phyloP scores from a whole-genome alignment of 257 asterid species.

The Primulina huaijiensis region DNA sequence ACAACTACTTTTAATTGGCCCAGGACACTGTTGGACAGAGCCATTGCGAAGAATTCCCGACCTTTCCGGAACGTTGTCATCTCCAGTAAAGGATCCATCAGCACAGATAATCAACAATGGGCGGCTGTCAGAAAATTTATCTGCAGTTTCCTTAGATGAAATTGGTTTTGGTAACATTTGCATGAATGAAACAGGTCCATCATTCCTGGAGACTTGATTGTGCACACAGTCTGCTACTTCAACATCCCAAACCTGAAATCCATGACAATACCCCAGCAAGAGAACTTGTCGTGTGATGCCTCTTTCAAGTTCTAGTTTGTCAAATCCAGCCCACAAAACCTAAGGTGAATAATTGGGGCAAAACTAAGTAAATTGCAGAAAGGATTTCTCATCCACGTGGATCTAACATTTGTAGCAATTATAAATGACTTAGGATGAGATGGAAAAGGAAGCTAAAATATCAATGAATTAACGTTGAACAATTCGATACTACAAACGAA shows the following conservation, averaged over 20 bases:
- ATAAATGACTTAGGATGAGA: no score
- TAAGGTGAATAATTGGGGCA: slow-evolving; percentile 17
- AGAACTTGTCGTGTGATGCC: slow-evolving; percentile 41
- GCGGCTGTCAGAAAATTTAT: slow-evolving; percentile 63
- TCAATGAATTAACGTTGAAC: neutral
- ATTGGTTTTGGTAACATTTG: slow-evolving; percentile 64
- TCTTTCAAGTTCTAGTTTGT: slow-evolving; percentile 45
- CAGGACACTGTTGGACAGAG: slow-evolving; percentile 27
- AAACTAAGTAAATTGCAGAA: neutral
- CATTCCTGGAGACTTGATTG: slow-evolving; percentile 74
- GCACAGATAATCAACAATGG: slow-evolving; percentile 82
- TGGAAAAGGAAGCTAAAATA: neutral
- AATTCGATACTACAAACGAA: neutral
- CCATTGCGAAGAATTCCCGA: slow-evolving; percentile 39
- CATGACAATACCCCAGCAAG: slow-evolving; percentile 54
- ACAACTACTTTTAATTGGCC: slow-evolving; percentile 32
- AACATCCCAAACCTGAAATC: slow-evolving; percentile 96
- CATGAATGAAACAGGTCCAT: slow-evolving; percentile 86
- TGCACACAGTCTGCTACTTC: slow-evolving; percentile 77
- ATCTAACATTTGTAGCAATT: neutral
- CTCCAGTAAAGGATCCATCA: slow-evolving; percentile 70
- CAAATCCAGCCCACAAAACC: slow-evolving; percentile 71
- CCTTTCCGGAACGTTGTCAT: slow-evolving; percentile 48
- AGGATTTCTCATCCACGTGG: neutral
- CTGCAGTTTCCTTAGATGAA: slow-evolving; percentile 42